These are phyloP conservation scores for Picochlorum sp. DNA, from an alignment of 139 green algal genomes.

Conservation along the genomic window DNA sequence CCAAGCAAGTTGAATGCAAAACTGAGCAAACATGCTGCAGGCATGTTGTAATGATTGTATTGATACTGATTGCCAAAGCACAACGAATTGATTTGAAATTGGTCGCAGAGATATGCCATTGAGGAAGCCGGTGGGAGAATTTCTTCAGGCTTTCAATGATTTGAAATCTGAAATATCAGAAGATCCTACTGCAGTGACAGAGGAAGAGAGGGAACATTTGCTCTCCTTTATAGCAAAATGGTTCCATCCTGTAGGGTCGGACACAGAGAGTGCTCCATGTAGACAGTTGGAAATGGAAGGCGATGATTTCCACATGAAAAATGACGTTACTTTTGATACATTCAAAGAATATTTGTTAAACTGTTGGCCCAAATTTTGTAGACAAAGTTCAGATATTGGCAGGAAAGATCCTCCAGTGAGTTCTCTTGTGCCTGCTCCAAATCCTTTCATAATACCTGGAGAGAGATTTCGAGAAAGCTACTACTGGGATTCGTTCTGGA, in stretches of 20 bases:
- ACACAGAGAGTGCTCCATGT: not conserved
- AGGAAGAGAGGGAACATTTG: not conserved
- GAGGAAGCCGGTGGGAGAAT: not conserved
- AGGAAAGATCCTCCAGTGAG: no score
- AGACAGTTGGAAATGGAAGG: no score
- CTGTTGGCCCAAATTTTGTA: no score
- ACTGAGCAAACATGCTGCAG: not conserved
- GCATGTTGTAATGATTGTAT: no score
- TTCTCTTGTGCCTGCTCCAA: constrained; percentile 66
- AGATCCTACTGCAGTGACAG: not conserved
- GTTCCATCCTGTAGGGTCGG: constrained; percentile 1
- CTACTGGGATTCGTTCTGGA: constrained; percentile 86
- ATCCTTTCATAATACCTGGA: constrained; percentile 65
- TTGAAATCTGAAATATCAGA: not conserved
- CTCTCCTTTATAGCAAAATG: constrained; percentile 2
- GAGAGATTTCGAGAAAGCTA: constrained; percentile 79
- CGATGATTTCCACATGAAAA: no score
- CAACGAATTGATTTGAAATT: not conserved
- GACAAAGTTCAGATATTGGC: no score
- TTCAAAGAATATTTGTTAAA: no score
- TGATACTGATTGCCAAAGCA: not conserved
- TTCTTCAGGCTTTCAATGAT: constrained; percentile 2
- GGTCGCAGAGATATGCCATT: constrained; percentile 21
- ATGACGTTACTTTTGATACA: no score
- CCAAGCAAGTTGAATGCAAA: no score